phyloP scores from a whole-genome alignment of 768 basidiomycete genomes.

The Tulasnella sp. region DNA sequence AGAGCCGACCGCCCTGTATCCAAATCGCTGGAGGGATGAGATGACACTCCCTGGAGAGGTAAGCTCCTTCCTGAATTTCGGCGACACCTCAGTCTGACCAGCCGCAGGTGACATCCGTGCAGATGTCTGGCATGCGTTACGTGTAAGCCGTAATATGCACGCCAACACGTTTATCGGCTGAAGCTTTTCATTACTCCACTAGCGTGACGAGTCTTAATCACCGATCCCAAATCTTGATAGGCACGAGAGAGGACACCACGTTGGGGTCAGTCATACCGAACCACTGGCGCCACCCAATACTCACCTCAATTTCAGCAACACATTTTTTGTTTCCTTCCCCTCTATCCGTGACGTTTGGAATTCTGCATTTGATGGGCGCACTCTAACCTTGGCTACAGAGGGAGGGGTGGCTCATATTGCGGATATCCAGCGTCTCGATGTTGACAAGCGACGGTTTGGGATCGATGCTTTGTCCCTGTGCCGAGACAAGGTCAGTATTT shows the following conservation, averaged over 20 bases:
- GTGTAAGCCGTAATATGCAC: neutral
- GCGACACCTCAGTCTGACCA: neutral
- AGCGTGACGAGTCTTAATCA: neutral
- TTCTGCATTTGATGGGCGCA: constrained; percentile 17
- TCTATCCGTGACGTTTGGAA: constrained; percentile 18
- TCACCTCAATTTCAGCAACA: neutral
- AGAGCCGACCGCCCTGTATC: neutral
- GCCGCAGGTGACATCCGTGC: constrained; percentile 9
- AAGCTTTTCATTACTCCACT: neutral
- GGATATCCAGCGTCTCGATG: neutral
- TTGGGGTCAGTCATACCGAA: neutral
- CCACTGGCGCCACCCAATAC: neutral
- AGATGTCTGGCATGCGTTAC: neutral
- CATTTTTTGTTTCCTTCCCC: constrained; percentile 6
- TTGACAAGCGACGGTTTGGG: neutral
- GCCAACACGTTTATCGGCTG: neutral
- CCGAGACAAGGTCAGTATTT: constrained; percentile 1
- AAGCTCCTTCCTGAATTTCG: neutral
- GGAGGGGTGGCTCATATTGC: constrained; percentile 14
- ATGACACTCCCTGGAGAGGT: neutral
- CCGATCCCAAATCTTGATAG: neutral
- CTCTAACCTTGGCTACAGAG: constrained; percentile 15
- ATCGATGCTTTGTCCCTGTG: constrained; percentile 9
- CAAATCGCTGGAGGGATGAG: neutral
- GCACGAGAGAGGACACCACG: neutral